Conservation (phyloP, 768 basidiomycete species). For the Nidula microcarpa region DNA sequence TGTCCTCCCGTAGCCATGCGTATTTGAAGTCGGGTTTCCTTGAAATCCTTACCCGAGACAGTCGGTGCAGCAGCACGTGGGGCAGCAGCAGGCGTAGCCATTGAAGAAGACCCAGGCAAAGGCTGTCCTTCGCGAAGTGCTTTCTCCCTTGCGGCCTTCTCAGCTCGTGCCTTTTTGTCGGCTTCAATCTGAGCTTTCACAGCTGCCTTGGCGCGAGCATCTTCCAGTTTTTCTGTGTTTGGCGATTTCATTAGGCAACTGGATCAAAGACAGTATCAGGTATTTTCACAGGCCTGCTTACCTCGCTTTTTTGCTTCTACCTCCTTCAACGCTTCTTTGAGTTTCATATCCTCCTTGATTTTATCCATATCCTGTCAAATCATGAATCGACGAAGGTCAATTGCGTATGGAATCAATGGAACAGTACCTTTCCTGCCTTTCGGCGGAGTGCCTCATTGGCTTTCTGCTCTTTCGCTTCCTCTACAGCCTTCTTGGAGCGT, state of each 20-base stretch:
- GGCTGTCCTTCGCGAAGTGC: constrained; percentile 78
- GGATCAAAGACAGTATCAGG: too few species aligned
- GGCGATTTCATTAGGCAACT: background rate
- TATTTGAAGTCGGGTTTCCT: constrained; percentile 88
- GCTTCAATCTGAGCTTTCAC: constrained; percentile 94
- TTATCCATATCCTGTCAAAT: constrained; percentile 59
- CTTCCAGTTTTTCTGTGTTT: constrained; percentile 79
- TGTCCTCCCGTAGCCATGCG: constrained; percentile 77
- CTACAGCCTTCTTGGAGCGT: constrained; percentile 63
- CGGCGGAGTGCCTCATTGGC: constrained; percentile 78
- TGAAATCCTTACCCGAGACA: constrained; percentile 70
- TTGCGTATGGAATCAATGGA: background rate
- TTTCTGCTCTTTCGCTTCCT: constrained; percentile 70
- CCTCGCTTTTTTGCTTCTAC: constrained; percentile 79
- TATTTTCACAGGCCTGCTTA: constrained; percentile 21
- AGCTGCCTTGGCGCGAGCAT: constrained; percentile 80
- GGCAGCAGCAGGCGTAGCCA: constrained; percentile 26
- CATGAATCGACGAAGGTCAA: background rate
- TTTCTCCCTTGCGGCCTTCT: constrained; percentile 87
- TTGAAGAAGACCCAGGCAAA: constrained; percentile 16
- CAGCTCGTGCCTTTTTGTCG: constrained; percentile 86
- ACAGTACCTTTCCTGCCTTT: constrained; percentile 75
- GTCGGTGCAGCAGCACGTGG: constrained; percentile 33
- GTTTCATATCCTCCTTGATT: constrained; percentile 71
- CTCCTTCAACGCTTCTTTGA: constrained; percentile 81